Evolutionary conservation across 208 protist genomes (phyloP), one percentile per base, ranked within the genome.

Genomic region (Angomonas desouzai): DNA sequence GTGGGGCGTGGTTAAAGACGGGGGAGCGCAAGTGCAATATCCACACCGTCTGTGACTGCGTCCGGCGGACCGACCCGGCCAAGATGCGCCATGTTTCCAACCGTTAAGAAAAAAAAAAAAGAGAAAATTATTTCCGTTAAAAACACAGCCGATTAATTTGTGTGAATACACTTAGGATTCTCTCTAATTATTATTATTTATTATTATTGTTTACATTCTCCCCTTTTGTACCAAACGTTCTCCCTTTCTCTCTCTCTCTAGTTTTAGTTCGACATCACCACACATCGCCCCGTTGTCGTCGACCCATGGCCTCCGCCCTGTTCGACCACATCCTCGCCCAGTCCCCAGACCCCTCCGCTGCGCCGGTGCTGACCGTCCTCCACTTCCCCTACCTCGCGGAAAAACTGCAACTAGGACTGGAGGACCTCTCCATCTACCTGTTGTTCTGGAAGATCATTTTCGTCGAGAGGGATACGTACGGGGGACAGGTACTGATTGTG

Each of bases 11-110:
- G 79, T 62, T 93, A 6, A 78, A 72, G 48, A 83, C 79, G 13
- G 86, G 85, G 7, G 91, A 94, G 43, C 85, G 91, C 16, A 82
- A 85, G 66, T 96, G 91, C 72, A 92, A 94, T 66, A 91, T 96
- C 18, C 91, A 96, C 70, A 93, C 83, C 1, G 82, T 93, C 18
- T 96, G 91, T 65, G 76, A 96, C 75, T 96, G 91, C 48, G 83
- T 96, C 28, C 76, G 70, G 30, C 87, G 87, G 55, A 96, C 91
- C 0, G 91, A 96, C 30, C 85, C 91, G n/a, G 67, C 73, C 2
- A 91, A 88, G 45, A 91, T 92, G 87, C 78, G 67, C 40, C 64
- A 64, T 60, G 81, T 86, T n/a, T 74, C 83, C 9, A 96, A 96
- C 62, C 87, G 91, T 53, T 96, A 78, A 79, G 25, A n/a, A 55